phyloP scores from a whole-genome alignment of 805 yeast genomes.

The Starmerella kuoi region DNA sequence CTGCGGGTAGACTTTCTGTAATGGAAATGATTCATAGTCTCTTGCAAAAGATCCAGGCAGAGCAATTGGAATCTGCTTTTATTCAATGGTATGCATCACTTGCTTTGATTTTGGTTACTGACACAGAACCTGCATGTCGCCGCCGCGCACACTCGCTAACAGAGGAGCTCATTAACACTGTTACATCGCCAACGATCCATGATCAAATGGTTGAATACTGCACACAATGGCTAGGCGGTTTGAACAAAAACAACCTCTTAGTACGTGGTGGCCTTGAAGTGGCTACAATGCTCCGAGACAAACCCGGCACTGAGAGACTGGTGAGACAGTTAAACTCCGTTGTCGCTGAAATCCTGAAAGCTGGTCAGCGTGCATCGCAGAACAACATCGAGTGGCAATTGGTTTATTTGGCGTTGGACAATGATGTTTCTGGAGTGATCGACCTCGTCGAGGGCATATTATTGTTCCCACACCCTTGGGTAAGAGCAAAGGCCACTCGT shows the following conservation, averaged over 20 bases:
- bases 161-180: slow-evolving; percentile 1
- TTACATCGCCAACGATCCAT: not conserved
- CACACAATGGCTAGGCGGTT: slow-evolving; percentile 16
- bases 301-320: slow-evolving; percentile 1
- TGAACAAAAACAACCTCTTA: slow-evolving; percentile 12
- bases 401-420: slow-evolving; percentile 50
- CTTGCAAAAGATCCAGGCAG: slow-evolving; percentile 44
- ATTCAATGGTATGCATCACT: slow-evolving; percentile 74
- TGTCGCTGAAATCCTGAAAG: slow-evolving; percentile 2
- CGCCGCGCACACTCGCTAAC: slow-evolving; percentile 60
- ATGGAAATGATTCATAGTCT: slow-evolving; percentile 73
- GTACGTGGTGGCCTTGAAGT: slow-evolving; percentile 23
- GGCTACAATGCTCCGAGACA: slow-evolving; percentile 9
- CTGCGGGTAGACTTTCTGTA: slow-evolving; percentile 77
- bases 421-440: slow-evolving; percentile 29
- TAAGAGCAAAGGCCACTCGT: slow-evolving; percentile 54
- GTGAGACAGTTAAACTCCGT: not conserved
- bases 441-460: slow-evolving; percentile 39
- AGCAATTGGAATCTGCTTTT: slow-evolving; percentile 36
- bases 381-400: slow-evolving; percentile 55
- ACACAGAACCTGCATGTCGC: slow-evolving; percentile 65
- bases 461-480: slow-evolving; percentile 87
- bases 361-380: slow-evolving; percentile 2
- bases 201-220: slow-evolving; percentile 15
- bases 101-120: slow-evolving; percentile 64